Percentiles rank a stretch among this genome's conserved stretches.
Evolutionary conservation across 2,329 filamentous ascomycete genomes (phyloP).

Genomic region (Fusarium euwallaceae): DNA sequence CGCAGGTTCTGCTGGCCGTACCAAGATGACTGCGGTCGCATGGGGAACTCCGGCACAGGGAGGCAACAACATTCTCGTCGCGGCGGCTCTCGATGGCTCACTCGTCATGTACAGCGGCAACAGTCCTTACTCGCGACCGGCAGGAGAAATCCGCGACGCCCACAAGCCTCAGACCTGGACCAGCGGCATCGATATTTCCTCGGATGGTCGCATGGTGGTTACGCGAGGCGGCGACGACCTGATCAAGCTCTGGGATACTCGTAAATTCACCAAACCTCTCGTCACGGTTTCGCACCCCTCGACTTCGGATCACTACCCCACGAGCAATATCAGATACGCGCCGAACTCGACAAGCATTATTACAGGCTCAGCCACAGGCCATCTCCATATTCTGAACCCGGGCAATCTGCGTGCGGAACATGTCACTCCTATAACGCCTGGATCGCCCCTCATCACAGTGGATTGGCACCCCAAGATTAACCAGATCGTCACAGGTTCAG

Average conservation of each 20-base stretch:
- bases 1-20: constrained; percentile 89
- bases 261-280: constrained; percentile 93
- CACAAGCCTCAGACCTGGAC: constrained; percentile 91
- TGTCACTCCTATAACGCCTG: constrained; percentile 89
- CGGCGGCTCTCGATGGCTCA: constrained; percentile 88
- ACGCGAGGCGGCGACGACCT: constrained; percentile 91
- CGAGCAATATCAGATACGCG: constrained; percentile 90
- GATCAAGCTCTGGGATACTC: constrained; percentile 96
- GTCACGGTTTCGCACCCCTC: constrained; percentile 84
- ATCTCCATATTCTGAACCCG: constrained; percentile 93
- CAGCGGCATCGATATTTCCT: constrained; percentile 89
- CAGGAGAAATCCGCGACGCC: constrained; percentile 86
- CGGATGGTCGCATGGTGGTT: constrained; percentile 90
- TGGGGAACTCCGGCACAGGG: constrained; percentile 86
- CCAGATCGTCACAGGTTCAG: constrained; percentile 94
- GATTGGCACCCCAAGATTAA: constrained; percentile 96
- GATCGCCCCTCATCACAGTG: constrained; percentile 84
- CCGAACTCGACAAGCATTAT: constrained; percentile 87
- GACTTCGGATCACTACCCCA: constrained; percentile 85
- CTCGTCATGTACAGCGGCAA: constrained; percentile 93
- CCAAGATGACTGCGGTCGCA: constrained; percentile 91
- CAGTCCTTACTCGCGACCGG: constrained; percentile 85
- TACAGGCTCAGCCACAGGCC: constrained; percentile 86
- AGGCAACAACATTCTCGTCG: constrained; percentile 82
- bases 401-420: constrained; percentile 89